A percentile compares a stretch with the other conserved stretches of the same genome.
Conservation (phyloP, 768 basidiomycete genomes). For the Cystofilobasidium ferigula region DNA sequence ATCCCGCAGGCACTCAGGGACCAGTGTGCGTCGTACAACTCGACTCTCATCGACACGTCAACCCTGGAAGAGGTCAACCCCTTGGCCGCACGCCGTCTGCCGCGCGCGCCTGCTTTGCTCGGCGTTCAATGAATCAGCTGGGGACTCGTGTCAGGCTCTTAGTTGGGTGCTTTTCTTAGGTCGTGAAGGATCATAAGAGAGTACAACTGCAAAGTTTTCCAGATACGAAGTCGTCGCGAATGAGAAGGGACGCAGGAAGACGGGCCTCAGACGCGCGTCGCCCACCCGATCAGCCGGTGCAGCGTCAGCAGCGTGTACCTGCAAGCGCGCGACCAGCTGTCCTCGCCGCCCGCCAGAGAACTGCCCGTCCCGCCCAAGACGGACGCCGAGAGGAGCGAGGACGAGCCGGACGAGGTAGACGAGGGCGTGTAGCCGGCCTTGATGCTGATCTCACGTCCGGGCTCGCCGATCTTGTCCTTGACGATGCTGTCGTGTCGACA, state of each 20-base stretch:
- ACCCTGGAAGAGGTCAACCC: neutral
- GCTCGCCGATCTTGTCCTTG: conserved; percentile 89
- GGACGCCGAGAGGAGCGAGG: neutral
- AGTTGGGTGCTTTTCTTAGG: too few species aligned
- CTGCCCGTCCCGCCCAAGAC: neutral
- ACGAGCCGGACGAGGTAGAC: neutral
- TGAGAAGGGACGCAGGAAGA: too few species aligned
- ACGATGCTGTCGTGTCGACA: conserved; percentile 49
- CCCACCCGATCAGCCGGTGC: conserved; percentile 22
- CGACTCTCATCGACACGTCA: neutral
- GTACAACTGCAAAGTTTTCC: too few species aligned
- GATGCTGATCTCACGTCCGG: conserved; percentile 21
- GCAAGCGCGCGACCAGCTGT: conserved; percentile 21
- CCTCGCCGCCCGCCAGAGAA: conserved; percentile 7
- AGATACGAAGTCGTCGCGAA: too few species aligned
- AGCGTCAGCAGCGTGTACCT: conserved; percentile 22
- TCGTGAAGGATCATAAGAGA: too few species aligned
- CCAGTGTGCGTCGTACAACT: neutral
- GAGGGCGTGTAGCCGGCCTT: conserved; percentile 19
- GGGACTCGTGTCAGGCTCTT: too few species aligned
- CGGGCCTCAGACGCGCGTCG: neutral
- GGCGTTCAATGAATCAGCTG: too few species aligned
- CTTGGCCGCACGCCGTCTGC: neutral
- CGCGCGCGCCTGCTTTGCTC: neutral
- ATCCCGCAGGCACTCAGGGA: conserved; percentile 8